phyloP scores from a whole-genome alignment of 495 filamentous ascomycete genomes.

The Trypethelium eluteriae region DNA sequence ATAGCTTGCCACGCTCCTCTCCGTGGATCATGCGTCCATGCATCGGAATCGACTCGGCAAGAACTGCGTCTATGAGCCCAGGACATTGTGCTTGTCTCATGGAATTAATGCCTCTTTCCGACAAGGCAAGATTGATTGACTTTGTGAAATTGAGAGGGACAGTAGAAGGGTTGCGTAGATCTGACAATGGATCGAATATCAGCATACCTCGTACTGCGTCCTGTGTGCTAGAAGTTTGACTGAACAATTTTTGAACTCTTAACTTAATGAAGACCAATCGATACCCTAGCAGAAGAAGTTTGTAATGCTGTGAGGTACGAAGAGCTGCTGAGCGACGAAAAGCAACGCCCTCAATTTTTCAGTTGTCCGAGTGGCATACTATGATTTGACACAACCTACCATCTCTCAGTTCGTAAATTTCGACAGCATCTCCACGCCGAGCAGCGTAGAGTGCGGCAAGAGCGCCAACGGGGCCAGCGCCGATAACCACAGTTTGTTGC shows the following conservation, averaged over 20 bases:
- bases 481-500: conserved; percentile 76
- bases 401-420: conserved; percentile 87
- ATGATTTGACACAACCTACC: conserved; percentile 49
- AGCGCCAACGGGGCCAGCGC: conserved; percentile 87
- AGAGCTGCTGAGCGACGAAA: too few species aligned
- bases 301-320: too few species aligned
- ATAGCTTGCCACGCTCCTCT: conserved; percentile 54
- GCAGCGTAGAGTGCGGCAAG: conserved; percentile 90
- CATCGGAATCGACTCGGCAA: conserved; percentile 81
- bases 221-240: not conserved
- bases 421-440: conserved; percentile 74
- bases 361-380: too few species aligned
- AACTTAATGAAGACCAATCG: too few species aligned
- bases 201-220: not conserved
- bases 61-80: conserved; percentile 62
- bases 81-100: conserved; percentile 58
- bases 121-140: conserved; percentile 94
- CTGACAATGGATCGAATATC: conserved; percentile 39
- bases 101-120: conserved; percentile 87
- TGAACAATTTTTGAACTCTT: too few species aligned
- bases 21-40: conserved; percentile 96
- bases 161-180: conserved; percentile 76
- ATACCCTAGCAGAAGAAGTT: not conserved
- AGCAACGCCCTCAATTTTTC: too few species aligned
- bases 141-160: conserved; percentile 91